Percentiles rank a stretch among this genome's conserved stretches.
These are phyloP conservation scores for Durio zibethinus DNA, from an alignment of 345 rosid genomes.

Conservation along the genomic window DNA sequence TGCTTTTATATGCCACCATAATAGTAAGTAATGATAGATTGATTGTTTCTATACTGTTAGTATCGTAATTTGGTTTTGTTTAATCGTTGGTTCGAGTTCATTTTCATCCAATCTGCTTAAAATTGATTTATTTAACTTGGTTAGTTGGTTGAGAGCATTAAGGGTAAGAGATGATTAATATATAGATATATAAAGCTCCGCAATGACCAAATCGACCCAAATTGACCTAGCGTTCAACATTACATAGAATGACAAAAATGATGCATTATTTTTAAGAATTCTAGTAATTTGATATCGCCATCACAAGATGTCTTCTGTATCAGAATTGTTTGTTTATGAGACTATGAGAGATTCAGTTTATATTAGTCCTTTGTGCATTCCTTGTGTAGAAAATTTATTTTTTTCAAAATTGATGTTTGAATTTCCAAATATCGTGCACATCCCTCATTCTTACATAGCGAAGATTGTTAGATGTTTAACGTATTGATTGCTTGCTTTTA, in stretches of 20 bases:
- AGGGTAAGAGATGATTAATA: neutral
- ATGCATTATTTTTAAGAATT: neutral
- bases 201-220: neutral
- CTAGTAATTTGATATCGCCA: neutral
- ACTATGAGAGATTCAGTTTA: neutral
- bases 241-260: neutral
- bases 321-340: neutral
- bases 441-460: neutral
- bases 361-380: neutral
- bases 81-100: neutral
- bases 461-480: neutral
- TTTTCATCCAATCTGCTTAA: neutral
- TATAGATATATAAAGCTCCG: neutral
- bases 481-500: neutral
- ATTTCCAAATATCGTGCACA: neutral
- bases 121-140: neutral
- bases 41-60: neutral
- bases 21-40: slow-evolving; percentile 34
- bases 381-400: neutral
- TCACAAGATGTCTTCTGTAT: neutral
- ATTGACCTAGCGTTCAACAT: neutral
- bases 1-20: slow-evolving; percentile 70
- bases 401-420: neutral
- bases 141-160: neutral
- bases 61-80: neutral